Evolutionary conservation across 108 stramenopile species (phyloP), one percentile per base, ranked within the genome.

Genomic region (Aureococcus anophagefferens): DNA sequence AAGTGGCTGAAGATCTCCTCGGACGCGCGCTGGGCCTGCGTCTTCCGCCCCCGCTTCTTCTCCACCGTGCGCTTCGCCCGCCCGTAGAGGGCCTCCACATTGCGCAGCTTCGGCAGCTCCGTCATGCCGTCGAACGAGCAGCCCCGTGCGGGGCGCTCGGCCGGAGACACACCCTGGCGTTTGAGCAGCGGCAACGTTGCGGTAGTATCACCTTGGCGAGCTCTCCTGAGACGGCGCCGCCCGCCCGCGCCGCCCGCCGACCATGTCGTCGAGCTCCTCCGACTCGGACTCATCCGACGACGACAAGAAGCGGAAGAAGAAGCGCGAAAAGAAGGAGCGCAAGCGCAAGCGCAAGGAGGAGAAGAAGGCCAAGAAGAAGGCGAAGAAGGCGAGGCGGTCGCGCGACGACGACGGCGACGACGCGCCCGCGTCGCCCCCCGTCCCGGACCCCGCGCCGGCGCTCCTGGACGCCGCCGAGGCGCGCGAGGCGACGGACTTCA

Each of bases 401-500:
- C 0, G 0, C 16, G 30, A 16, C 46, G 69, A 30, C 30, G 69
- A 46, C 15, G 40, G 25, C 13, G 51, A 29, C n/a, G 33, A 35
- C 13, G 69, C 18, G 45, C 21, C 32, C 62, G 66, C 28, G 21
- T 16, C 21, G 40, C 62, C 66, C 18, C 67, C 28, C 31, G 68
- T 65, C 40, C 32, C 21, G 35, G 35, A 4, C 0, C 45, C 36
- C 32, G 37, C 36, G 68, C 76, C 35, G 28, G 33, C 69, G 62
- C 64, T 65, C 9, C 36, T 78, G 40, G 83, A 82, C 64, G 86
- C 78, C 69, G 71, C 80, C 21, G 85, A 85, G 30, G 64, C 80
- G 33, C 75, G 85, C 33, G 88, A 88, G 73, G 89, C 89, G 4
- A 73, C 75, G 70, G 87, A 86, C 31, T 85, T 91, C 73, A 91